A percentile compares a stretch with the other conserved stretches of the same genome.
Conservation (phyloP, 768 basidiomycete genomes). For the Suillus tomentosus region DNA sequence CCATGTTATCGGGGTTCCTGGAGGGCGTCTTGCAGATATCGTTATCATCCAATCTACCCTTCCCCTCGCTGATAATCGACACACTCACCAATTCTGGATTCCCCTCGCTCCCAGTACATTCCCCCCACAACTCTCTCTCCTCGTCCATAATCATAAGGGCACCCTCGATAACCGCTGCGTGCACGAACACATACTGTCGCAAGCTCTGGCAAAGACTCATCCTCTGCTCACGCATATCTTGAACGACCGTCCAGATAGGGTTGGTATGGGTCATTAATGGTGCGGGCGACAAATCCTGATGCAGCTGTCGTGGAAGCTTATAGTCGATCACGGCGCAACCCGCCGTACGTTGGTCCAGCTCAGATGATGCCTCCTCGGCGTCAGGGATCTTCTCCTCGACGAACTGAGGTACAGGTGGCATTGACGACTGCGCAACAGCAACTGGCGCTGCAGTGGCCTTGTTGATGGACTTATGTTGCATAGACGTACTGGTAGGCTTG, state of each 20-base stretch:
- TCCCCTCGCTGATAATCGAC: constrained; percentile 13
- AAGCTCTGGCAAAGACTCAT: constrained; percentile 97
- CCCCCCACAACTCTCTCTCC: constrained; percentile 47
- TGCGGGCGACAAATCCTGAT: constrained; percentile 55
- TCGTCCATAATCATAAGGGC: constrained; percentile 77
- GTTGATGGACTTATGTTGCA: constrained; percentile 1
- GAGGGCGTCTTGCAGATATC: constrained; percentile 17
- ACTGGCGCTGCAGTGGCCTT: neutral
- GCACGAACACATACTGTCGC: constrained; percentile 93
- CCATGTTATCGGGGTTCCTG: constrained; percentile 8
- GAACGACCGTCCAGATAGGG: constrained; percentile 80
- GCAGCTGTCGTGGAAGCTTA: constrained; percentile 62
- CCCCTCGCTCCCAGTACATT: constrained; percentile 23
- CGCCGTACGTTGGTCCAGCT: constrained; percentile 16
- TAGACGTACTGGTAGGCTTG: constrained; percentile 4
- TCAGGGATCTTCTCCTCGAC: constrained; percentile 7
- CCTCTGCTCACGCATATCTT: constrained; percentile 93
- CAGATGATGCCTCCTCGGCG: constrained; percentile 8
- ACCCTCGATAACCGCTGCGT: constrained; percentile 83
- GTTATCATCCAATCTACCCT: constrained; percentile 22
- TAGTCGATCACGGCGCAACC: constrained; percentile 47
- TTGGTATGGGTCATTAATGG: constrained; percentile 65
- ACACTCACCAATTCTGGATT: constrained; percentile 18
- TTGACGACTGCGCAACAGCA: neutral
- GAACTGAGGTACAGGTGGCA: constrained; percentile 7